Conservation (phyloP, 768 basidiomycete species). For the Boletellus emodensis region DNA sequence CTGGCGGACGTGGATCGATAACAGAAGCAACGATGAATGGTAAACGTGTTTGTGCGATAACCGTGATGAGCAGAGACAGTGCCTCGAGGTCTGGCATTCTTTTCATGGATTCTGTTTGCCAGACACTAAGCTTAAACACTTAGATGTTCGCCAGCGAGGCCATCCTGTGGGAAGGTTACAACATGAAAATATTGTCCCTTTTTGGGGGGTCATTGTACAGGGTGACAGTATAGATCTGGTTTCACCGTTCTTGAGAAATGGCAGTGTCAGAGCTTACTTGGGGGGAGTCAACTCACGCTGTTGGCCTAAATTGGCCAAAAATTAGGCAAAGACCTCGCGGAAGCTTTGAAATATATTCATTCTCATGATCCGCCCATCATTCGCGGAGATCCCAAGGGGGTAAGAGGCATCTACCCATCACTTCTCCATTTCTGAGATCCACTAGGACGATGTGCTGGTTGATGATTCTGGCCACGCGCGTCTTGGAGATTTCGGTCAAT, state of each 20-base stretch:
- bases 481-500: constrained; percentile 29
- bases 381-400: constrained; percentile 42
- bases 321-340: constrained; percentile 16
- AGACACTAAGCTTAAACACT: not conserved
- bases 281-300: not conserved
- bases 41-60: constrained; percentile 12
- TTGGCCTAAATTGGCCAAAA: constrained; percentile 5
- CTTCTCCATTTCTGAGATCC: constrained; percentile 1
- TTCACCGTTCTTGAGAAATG: constrained; percentile 22
- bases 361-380: constrained; percentile 28
- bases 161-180: constrained; percentile 23
- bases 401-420: constrained; percentile 2
- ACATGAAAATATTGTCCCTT: constrained; percentile 27
- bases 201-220: constrained; percentile 18
- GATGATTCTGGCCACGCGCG: constrained; percentile 11
- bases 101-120: not conserved
- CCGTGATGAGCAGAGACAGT: not conserved
- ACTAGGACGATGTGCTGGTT: constrained; percentile 26
- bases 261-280: constrained; percentile 16
- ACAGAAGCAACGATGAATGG: constrained; percentile 14
- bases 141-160: constrained; percentile 27
- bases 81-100: constrained; percentile 10
- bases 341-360: constrained; percentile 24
- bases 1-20: constrained; percentile 22
- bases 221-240: constrained; percentile 17